Evolutionary conservation across 306 rosid genomes (phyloP).

Genomic region (Herpetospermum pedunculosum): DNA sequence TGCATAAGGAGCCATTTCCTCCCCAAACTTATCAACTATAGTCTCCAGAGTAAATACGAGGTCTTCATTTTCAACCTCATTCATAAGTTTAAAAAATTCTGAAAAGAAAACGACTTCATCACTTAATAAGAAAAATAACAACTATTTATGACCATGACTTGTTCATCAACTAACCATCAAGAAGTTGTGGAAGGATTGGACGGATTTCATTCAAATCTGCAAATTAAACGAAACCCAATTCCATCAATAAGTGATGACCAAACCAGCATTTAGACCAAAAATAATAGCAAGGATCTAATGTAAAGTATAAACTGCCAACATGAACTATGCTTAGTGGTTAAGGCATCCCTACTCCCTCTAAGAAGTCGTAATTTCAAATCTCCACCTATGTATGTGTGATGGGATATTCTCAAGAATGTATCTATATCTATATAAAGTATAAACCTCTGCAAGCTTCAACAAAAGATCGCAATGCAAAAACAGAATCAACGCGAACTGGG

Average conservation of each 20-base stretch:
- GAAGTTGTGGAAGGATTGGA: slow-evolving; percentile 83
- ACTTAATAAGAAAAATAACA: slow-evolving; percentile 13
- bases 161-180: slow-evolving; percentile 58
- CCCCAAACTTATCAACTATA: slow-evolving; percentile 94
- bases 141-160: background rate
- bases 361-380: background rate
- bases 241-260: background rate
- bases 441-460: slow-evolving; percentile 90
- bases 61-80: slow-evolving; percentile 96
- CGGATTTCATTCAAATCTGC: slow-evolving; percentile 92
- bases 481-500: slow-evolving; percentile 96
- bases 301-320: background rate
- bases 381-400: background rate
- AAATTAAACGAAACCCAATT: slow-evolving; percentile 7
- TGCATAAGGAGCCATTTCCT: slow-evolving; percentile 98
- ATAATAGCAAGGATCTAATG: background rate
- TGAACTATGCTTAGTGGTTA: background rate
- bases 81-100: slow-evolving; percentile 95
- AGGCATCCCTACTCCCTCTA: background rate
- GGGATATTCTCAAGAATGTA: background rate
- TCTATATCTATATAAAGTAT: background rate
- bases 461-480: slow-evolving; percentile 84
- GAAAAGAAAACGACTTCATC: slow-evolving; percentile 16
- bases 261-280: background rate
- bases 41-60: slow-evolving; percentile 95